Conservation (phyloP, 23 red algal species). For the Pyropia yezoensis region DNA sequence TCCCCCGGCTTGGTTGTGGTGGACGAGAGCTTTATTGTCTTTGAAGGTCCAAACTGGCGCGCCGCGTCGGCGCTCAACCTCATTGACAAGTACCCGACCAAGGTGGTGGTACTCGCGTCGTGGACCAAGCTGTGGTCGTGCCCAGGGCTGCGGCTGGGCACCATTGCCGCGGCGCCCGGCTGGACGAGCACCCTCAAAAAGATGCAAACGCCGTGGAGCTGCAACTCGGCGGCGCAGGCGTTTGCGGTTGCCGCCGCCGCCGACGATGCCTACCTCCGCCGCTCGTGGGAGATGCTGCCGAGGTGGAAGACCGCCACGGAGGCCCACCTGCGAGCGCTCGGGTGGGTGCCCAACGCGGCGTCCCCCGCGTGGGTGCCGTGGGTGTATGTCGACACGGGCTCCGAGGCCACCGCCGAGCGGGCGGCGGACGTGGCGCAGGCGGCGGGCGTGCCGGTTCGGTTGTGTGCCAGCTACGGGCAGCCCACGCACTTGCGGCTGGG, state of each 20-base stretch:
- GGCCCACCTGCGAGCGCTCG: slow-evolving; percentile 26
- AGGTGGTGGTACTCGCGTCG: slow-evolving; percentile 65
- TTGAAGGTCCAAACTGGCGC: slow-evolving; percentile 75
- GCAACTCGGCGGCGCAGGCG: slow-evolving; percentile 72
- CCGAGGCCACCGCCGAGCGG: slow-evolving; percentile 30
- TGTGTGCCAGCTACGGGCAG: slow-evolving; percentile 78
- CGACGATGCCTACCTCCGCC: slow-evolving; percentile 63
- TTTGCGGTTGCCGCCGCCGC: slow-evolving; percentile 67
- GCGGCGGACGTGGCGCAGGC: slow-evolving; percentile 47
- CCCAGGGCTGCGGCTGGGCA: slow-evolving; percentile 88
- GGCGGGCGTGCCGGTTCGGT: slow-evolving; percentile 80
- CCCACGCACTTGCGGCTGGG: slow-evolving; percentile 68
- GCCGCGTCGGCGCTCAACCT: slow-evolving; percentile 53
- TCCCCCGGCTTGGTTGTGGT: slow-evolving; percentile 43
- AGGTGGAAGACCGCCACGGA: slow-evolving; percentile 49
- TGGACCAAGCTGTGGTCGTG: slow-evolving; percentile 99
- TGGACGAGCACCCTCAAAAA: slow-evolving; percentile 65
- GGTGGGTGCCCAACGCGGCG: slow-evolving; percentile 63
- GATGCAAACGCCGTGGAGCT: slow-evolving; percentile 91
- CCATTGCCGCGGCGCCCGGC: slow-evolving; percentile 29
- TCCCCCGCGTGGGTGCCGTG: slow-evolving; percentile 79
- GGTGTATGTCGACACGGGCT: slow-evolving; percentile 65
- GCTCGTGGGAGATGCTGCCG: slow-evolving; percentile 74
- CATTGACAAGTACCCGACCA: slow-evolving; percentile 68
- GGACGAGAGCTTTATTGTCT: slow-evolving; percentile 97